Base-by-base conservation (phyloP, 345 rosid genomes). In the Acer campestre region DNA sequence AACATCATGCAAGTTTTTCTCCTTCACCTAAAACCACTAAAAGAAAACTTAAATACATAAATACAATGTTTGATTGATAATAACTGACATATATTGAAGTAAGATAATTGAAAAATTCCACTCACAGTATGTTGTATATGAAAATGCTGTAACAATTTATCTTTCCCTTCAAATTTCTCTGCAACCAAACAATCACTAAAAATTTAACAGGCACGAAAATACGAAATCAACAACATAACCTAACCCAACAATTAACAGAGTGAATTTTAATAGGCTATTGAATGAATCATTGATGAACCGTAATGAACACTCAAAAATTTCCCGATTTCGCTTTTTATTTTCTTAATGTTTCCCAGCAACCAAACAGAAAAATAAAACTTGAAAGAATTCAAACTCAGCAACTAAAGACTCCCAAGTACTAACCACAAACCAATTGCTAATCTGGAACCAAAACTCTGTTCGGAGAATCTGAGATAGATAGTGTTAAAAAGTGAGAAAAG, bases 1-100 rank as follows among this genome's bases (percentile, higher is more conserved):
- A 88, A 86, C 93, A 90, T 89, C 27, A 65, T 27, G 48, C 9
- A 25, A 64, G 42, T 46, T 23, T 49, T 77, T 74, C 74, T 68
- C 51, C 72, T 72, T 71, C 62, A 68, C 80, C 78, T 73, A 63
- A 51, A 73, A 77, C 46, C 56, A 42, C 55, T 58, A 35, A 68
- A 29, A 59, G 23, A 40, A 55, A 75, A 53, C 22, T 46, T 75
- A 20, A 63, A 22, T 63, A 68, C 67, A 80, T 5, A 46, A 22
- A 16, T 14, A 65, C 62, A 40, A 4, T 3, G 11, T 12, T 14
- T 20, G 29, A 73, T 42, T 40, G 55, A 61, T 13, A 38, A 61
- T 13, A 38, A 42, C 58, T 8, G 67, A 23, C 38, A 4, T 20
- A 38, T 11, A 38, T 22, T 31, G 17, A 75, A 65, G 29, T 13